A percentile compares a stretch with the other conserved stretches of the same genome.
These are phyloP conservation scores for Auriscalpium microsporum DNA, from an alignment of 768 basidiomycete genomes.

Conservation along the genomic window DNA sequence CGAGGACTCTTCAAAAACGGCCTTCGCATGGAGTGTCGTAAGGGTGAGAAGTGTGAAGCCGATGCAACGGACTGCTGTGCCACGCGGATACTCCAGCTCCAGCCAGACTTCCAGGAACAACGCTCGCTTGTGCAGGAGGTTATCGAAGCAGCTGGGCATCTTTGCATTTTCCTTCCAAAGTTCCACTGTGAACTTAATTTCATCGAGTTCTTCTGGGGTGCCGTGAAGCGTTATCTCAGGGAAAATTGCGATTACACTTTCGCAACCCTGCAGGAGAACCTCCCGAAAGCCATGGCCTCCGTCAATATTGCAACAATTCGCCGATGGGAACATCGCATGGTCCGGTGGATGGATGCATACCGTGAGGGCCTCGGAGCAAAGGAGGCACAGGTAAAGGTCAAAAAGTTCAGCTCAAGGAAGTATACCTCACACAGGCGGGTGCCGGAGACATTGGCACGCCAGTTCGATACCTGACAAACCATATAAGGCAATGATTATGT, in stretches of 20 bases:
- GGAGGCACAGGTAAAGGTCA: constrained; percentile 25
- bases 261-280: constrained; percentile 18
- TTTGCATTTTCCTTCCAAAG: constrained; percentile 23
- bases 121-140: constrained; percentile 18
- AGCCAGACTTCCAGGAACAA: constrained; percentile 22
- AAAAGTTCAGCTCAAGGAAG: constrained; percentile 23
- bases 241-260: constrained; percentile 22
- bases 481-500: too few species aligned
- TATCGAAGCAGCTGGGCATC: constrained; percentile 21
- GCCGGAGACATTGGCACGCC: constrained; percentile 5
- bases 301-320: constrained; percentile 16
- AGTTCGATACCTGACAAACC: neutral
- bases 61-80: constrained; percentile 22
- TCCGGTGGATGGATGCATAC: constrained; percentile 29
- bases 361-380: constrained; percentile 17
- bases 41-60: neutral
- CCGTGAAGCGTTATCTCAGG: constrained; percentile 19
- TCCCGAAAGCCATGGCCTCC: constrained; percentile 16
- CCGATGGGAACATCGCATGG: constrained; percentile 27
- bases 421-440: constrained; percentile 21
- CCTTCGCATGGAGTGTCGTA: constrained; percentile 10
- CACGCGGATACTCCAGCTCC: constrained; percentile 19
- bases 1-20: constrained; percentile 16
- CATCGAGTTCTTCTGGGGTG: constrained; percentile 26
- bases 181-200: constrained; percentile 26